Evolutionary conservation across 2,329 filamentous ascomycete species (phyloP), one percentile per base, ranked within the genome.

Genomic region (Aureobasidium lini): DNA sequence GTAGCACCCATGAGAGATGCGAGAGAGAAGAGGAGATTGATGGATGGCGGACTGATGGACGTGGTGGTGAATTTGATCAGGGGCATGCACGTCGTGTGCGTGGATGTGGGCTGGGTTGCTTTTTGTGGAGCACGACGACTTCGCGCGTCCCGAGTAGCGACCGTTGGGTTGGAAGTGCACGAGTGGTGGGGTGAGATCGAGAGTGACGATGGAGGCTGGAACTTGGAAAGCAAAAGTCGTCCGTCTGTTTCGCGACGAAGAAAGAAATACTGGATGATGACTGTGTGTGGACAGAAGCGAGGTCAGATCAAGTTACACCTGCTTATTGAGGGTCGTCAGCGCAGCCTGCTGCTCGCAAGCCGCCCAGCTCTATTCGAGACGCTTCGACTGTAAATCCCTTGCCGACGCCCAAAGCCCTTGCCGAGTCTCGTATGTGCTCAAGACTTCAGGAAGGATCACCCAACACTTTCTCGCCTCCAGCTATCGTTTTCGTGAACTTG

Each of bases 91-190:
- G 23, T 37, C 29, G 44, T 50, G 46, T 37, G 56, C 36, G 32
- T 29, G 46, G 18, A 36, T 50, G 52, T 44, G 56, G 46, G 47
- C 29, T 43, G 37, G 44, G 13, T 59, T 59, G 46, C 56, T 59
- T 59, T 59, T 59, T 59, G 56, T 59, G 56, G 56, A 50, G 46
- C 56, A 58, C 36, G 28, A 43, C 44, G 54, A 40, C 54, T 58
- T 47, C 43, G 36, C 56, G 44, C 44, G 56, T 57, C 8, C 46
- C 46, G 32, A 34, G 37, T 49, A 42, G 44, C 44, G 47, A 59
- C 56, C 47, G 56, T 50, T 59, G 44, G 13, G 23, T 57, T 28
- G 39, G 28, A 34, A 47, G 7, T 32, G 53, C 53, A 42, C 53
- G 43, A 44, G 34, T 39, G 54, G 32, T 40, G 43, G 44, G 43